Evolutionary conservation across 169 alveolate genomes (phyloP), one percentile per base, ranked within the genome.

Genomic region (Blepharisma undulans): DNA sequence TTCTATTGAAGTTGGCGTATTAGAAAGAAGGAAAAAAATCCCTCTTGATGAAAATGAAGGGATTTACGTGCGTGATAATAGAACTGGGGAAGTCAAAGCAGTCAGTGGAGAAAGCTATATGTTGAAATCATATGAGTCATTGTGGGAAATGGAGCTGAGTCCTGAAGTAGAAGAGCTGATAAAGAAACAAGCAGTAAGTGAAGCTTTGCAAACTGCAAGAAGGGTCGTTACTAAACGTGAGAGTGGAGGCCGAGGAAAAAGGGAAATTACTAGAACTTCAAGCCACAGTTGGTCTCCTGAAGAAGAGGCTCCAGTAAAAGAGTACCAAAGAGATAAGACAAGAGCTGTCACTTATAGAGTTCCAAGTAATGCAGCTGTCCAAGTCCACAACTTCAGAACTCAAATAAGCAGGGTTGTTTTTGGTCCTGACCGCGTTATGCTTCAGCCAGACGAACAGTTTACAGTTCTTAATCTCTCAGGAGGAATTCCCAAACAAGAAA

Each of bases 11-110:
- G 92, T 95, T 4, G 79, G 91, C 32, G 81, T 95, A 6, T 18
- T 95, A 1, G 97, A 95, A 77, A 89, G 89, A 34, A 90, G 96
- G 87, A 92, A 93, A 77, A 89, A 92, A 12, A 76, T 92, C 16
- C 97, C 96, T 19, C 87, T 95, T 18, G 95, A 90, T 48, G 96
- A 94, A 32, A 95, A 95, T 59, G 97, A 95, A 80, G 97, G 97
- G 32, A 88, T 95, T 33, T 95, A 95, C 72, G 95, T 95, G 2
- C 87, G 96, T 91, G 93, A 94, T 61, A 90, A 84, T 18, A 80
- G 81, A 82, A 93, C 94, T 89, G 97, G 97, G 81, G 93, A 92
- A 77, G 97, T 95, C 12, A 92, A 90, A 88, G 93, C 94, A 25
- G 93, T 88, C n/a, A 90, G 90, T 82, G 97, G 97, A 76, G 76